A percentile compares a stretch with the other conserved stretches of the same genome.
These are phyloP conservation scores for Sabuloglossum arenarium DNA, from an alignment of 495 filamentous ascomycete species.

Conservation along the genomic window DNA sequence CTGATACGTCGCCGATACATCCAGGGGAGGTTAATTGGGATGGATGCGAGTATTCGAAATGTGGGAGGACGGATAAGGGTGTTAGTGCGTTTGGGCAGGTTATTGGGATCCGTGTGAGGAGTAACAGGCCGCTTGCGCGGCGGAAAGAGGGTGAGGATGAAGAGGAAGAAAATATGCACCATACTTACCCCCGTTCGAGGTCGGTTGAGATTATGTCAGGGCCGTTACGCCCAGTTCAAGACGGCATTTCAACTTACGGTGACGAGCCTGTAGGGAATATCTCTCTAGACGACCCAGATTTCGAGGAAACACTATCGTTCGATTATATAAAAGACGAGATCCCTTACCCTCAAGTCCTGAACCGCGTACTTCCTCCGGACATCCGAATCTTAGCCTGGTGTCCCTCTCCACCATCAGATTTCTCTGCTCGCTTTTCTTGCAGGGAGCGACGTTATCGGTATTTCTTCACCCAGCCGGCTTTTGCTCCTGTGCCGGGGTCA, in stretches of 20 bases:
- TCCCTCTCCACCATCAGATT: slow-evolving; percentile 50
- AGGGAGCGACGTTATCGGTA: slow-evolving; percentile 76
- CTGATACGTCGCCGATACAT: slow-evolving; percentile 14
- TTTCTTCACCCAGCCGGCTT: slow-evolving; percentile 91
- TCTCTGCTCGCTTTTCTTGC: slow-evolving; percentile 88
- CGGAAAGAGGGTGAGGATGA: not conserved
- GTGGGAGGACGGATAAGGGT: slow-evolving; percentile 76
- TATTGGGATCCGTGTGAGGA: slow-evolving; percentile 60
- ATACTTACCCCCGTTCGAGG: not conserved
- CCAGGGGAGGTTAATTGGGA: slow-evolving; percentile 42
- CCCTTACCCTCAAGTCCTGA: slow-evolving; percentile 59
- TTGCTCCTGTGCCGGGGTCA: slow-evolving; percentile 31
- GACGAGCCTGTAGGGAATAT: not conserved
- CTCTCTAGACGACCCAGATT: slow-evolving; percentile 9
- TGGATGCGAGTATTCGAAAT: slow-evolving; percentile 76
- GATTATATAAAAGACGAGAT: slow-evolving; percentile 65
- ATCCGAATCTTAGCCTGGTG: slow-evolving; percentile 89
- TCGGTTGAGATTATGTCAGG: not conserved
- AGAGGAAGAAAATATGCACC: not conserved
- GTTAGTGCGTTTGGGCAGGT: slow-evolving; percentile 97
- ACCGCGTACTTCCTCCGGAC: slow-evolving; percentile 70
- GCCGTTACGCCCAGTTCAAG: not conserved
- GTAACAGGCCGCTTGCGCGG: slow-evolving; percentile 29
- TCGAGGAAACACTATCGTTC: slow-evolving; percentile 27
- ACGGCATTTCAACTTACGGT: not conserved